A percentile compares a stretch with the other conserved stretches of the same genome.
phyloP scores from a whole-genome alignment of 2,329 filamentous ascomycete species.

The Colletotrichum chlorophyti region DNA sequence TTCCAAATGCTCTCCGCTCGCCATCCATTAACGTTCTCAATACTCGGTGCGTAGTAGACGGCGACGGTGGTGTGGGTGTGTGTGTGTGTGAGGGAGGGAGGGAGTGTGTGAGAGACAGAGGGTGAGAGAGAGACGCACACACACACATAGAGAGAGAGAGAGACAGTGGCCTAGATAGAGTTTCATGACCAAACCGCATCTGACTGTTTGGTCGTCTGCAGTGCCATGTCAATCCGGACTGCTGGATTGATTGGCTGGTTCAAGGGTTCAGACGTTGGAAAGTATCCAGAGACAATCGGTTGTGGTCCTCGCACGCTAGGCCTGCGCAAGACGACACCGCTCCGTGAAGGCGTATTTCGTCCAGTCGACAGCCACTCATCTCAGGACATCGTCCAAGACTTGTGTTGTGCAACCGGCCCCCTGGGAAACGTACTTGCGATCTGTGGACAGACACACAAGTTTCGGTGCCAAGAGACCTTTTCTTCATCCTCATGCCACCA shows the following conservation, averaged over 20 bases:
- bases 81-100: too few species aligned
- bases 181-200: constrained; percentile 5
- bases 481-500: constrained; percentile 16
- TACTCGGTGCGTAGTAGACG: too few species aligned
- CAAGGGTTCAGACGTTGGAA: constrained; percentile 22
- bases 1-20: too few species aligned
- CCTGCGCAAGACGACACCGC: constrained; percentile 1
- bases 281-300: constrained; percentile 19
- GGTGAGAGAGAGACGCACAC: too few species aligned
- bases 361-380: constrained; percentile 20
- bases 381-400: constrained; percentile 4
- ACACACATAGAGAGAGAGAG: not conserved
- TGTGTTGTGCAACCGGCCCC: constrained; percentile 25
- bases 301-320: constrained; percentile 12
- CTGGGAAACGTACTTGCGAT: constrained; percentile 18
- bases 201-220: constrained; percentile 19
- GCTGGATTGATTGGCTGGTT: constrained; percentile 13
- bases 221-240: constrained; percentile 25
- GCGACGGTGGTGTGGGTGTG: too few species aligned
- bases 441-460: not conserved
- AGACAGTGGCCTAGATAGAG: constrained; percentile 4
- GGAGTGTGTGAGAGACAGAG: too few species aligned
- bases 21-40: too few species aligned
- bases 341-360: constrained; percentile 12
- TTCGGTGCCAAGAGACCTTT: constrained; percentile 2